Evolutionary conservation across 2,329 filamentous ascomycete species (phyloP), one percentile per base, ranked within the genome.

Genomic region (Ceratocystiopsis minuta): DNA sequence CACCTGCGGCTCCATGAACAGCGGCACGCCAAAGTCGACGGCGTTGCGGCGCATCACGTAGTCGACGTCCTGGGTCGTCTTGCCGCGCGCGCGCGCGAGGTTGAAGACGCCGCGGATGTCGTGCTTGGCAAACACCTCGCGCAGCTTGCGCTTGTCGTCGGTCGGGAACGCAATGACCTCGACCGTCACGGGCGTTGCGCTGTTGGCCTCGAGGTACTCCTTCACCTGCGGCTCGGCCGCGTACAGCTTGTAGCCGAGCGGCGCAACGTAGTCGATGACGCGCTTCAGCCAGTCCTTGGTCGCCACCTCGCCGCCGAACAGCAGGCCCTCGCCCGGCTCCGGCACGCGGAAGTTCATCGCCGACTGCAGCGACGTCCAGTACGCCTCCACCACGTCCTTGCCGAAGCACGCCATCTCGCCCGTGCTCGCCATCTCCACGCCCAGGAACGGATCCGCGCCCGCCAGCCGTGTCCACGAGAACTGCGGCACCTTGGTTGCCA

Each of bases 331-430:
- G 50, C 90, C 90, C 41, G 86, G 83, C 60, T 92, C 80, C 36
- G 90, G 90, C 55, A 95, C 75, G 52, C 87, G 84, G 83, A 96
- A 96, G 75, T 96, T 98, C 88, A 96, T 98, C 54, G 84, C 88
- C 16, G 85, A 90, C 65, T 98, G 90, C 47, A 94, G 69, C 16
- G 87, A 92, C 20, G 87, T 72, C 90, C 90, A 98, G 75, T 98
- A 98, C 42, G 90, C 90, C 60, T 98, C 90, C 39, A 96, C 72
- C 12, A 98, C 74, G 56, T 95, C 72, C 67, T 90, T 94, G 49
- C 90, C 90, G 64, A 98, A 98, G 68, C 90, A 96, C 51, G 90
- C 90, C 71, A 98, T 94, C 65, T 98, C 90, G 61, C 90, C 90
- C 16, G 90, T 98, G 50, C 79, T 86, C 37, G 85, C 70, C 90